These are phyloP conservation scores for Cucumis cinereus DNA, from an alignment of 306 rosid species.

Conservation along the genomic window DNA sequence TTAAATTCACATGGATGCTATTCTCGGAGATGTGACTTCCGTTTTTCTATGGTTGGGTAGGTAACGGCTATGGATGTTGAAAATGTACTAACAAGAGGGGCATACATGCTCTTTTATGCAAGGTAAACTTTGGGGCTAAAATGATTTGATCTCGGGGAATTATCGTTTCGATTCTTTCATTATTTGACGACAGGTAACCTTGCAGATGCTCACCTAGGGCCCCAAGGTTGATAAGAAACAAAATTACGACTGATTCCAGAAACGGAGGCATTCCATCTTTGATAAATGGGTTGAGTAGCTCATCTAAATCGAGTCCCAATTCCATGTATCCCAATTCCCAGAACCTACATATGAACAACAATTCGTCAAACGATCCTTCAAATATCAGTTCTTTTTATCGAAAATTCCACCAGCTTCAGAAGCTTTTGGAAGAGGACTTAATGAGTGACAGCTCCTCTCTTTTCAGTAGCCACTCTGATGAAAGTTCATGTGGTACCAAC, in stretches of 20 bases:
- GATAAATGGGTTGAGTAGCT: slow-evolving; percentile 25
- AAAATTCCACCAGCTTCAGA: slow-evolving; percentile 31
- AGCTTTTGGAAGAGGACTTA: slow-evolving; percentile 60
- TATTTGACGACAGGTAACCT: neutral
- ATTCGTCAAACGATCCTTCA: slow-evolving; percentile 26
- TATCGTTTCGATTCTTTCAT: neutral
- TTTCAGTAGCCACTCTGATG: slow-evolving; percentile 60
- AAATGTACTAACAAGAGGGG: slow-evolving; percentile 66
- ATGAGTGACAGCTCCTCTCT: slow-evolving; percentile 84
- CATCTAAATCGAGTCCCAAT: slow-evolving; percentile 16
- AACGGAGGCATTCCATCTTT: slow-evolving; percentile 24
- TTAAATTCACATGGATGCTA: neutral
- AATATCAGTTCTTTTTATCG: slow-evolving; percentile 29
- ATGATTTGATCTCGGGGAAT: neutral
- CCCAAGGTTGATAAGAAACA: slow-evolving; percentile 57
- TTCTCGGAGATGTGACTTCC: neutral
- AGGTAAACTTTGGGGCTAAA: slow-evolving; percentile 32
- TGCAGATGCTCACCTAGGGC: slow-evolving; percentile 88
- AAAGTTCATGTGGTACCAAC: slow-evolving; percentile 70
- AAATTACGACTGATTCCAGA: slow-evolving; percentile 36
- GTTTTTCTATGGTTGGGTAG: slow-evolving; percentile 29
- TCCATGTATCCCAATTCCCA: slow-evolving; percentile 20
- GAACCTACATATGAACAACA: slow-evolving; percentile 8
- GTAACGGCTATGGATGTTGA: slow-evolving; percentile 61
- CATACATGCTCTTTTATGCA: slow-evolving; percentile 88